phyloP scores from a whole-genome alignment of 257 asterid genomes.

The Solanum etuberosum region DNA sequence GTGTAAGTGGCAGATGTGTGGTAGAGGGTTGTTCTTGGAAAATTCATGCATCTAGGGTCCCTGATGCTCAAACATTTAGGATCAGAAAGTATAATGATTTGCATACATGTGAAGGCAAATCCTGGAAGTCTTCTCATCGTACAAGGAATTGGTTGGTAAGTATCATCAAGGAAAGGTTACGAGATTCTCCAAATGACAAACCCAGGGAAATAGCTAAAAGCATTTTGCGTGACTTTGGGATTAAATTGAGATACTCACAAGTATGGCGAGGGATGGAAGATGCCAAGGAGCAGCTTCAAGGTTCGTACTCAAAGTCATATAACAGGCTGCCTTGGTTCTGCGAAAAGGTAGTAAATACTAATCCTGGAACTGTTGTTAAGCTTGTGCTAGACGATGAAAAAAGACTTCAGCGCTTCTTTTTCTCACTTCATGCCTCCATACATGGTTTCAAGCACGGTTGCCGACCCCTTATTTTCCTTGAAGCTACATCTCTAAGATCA shows the following conservation, averaged over 20 bases:
- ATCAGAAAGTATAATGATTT: constrained; percentile 54
- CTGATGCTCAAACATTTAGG: constrained; percentile 47
- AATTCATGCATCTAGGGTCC: constrained; percentile 80
- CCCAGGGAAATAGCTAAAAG: constrained; percentile 67
- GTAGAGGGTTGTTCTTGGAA: constrained; percentile 82
- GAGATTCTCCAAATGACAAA: constrained; percentile 71
- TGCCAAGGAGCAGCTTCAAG: constrained; percentile 80
- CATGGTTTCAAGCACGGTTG: constrained; percentile 58
- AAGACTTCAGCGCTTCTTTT: constrained; percentile 45
- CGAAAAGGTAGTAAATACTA: constrained; percentile 45
- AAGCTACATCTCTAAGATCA: constrained; percentile 61
- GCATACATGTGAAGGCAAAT: constrained; percentile 70
- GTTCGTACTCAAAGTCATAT: constrained; percentile 66
- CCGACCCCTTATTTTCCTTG: constrained; percentile 81
- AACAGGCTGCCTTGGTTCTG: constrained; percentile 68
- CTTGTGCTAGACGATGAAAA: constrained; percentile 47
- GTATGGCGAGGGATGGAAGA: constrained; percentile 73
- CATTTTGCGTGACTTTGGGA: constrained; percentile 72
- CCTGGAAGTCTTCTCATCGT: constrained; percentile 79
- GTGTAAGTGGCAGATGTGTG: constrained; percentile 73
- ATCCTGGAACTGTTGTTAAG: constrained; percentile 60
- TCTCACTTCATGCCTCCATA: constrained; percentile 46
- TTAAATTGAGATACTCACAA: constrained; percentile 54
- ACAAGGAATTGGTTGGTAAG: constrained; percentile 74
- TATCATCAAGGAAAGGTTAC: constrained; percentile 63